phyloP scores from a whole-genome alignment of 352 stramenopile species.

The Pythium periplocum region DNA sequence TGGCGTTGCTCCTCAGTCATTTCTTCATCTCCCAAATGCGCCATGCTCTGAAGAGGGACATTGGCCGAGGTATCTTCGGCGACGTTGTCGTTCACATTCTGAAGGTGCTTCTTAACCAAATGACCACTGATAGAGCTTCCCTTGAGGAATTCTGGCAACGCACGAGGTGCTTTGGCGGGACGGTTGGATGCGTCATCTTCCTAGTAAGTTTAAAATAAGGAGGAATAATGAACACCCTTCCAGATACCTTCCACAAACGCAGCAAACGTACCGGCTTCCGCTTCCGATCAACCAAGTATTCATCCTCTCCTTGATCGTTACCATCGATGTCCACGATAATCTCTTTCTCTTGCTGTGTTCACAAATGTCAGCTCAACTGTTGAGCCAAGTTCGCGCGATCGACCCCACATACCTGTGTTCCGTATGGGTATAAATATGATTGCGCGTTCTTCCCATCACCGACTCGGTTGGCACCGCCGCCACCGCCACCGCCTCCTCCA shows the following conservation, averaged over 20 bases:
- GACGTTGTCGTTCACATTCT: conserved; percentile 23
- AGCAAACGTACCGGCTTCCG: conserved; percentile 37
- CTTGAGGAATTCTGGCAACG: conserved; percentile 73
- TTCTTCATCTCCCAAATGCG: conserved; percentile 44
- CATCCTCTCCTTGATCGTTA: conserved; percentile 67
- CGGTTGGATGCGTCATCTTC: conserved; percentile 52
- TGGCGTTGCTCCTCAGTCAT: conserved; percentile 82
- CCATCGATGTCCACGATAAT: conserved; percentile 85
- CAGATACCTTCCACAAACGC: too few species aligned
- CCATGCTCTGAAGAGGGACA: conserved; percentile 43
- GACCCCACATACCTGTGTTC: conserved; percentile 30
- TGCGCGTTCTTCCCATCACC: conserved; percentile 63
- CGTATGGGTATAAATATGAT: conserved; percentile 82
- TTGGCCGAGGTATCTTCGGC: conserved; percentile 30
- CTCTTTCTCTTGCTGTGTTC: conserved; percentile 43
- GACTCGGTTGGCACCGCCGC: conserved; percentile 24
- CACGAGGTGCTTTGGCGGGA: conserved; percentile 50
- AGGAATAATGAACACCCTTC: too few species aligned
- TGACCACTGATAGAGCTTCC: conserved; percentile 85
- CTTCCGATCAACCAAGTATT: conserved; percentile 75
- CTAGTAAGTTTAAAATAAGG: conserved; percentile 9
- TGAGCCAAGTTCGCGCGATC: background rate
- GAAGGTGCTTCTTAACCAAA: conserved; percentile 77
- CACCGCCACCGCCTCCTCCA: conserved; percentile 37
- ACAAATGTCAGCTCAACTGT: background rate